Evolutionary conservation across 768 basidiomycete genomes (phyloP), one percentile per base, ranked within the genome.

Genomic region (Lyophyllum atratum): DNA sequence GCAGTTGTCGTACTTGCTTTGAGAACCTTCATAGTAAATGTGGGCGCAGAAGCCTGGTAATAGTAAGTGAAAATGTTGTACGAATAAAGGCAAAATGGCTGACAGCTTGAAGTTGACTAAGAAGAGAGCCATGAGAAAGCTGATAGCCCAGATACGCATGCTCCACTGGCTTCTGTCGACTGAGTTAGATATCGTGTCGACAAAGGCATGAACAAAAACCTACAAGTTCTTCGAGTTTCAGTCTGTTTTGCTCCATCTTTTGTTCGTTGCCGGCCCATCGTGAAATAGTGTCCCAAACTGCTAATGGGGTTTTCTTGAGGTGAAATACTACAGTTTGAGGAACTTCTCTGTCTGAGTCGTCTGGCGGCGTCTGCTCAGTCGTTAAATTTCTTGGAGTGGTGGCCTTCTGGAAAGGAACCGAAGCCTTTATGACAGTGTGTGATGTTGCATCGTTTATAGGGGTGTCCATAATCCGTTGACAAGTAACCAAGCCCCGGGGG

Each of bases 231-330:
- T 72, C 67, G 25, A 88, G 71, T 43, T 73, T 69, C 42, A 72
- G 70, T 39, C 69, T 75, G 67, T 83, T 85, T 58, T 79, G 72
- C 19, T 77, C 75, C 55, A 83, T 80, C 46, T 76, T 81, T 25
- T 81, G 77, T 56, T 80, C 74, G 19, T 81, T 76, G 14, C 87
- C 89, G 17, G 78, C 75, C 89, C 89, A 92, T 31, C 80, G 73
- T 29, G 73, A 71, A 39, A 92, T 68, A 0, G 80, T 78, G 54
- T 88, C 85, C 81, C 83, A 85, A 17, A 90, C 63, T 2, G 73
- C 66, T 17, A 74, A 67, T 8, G 80, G 76, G 1, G 81, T 76
- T 51, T 75, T 76, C 51, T 75, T 81, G 17, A 89, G 69, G 25
- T 74, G 74, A 43, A 89, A 77, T 2, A 75, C 74, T 3, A 76